These are phyloP conservation scores for Inga leiocalycina DNA, from an alignment of 306 rosid species.

Conservation along the genomic window DNA sequence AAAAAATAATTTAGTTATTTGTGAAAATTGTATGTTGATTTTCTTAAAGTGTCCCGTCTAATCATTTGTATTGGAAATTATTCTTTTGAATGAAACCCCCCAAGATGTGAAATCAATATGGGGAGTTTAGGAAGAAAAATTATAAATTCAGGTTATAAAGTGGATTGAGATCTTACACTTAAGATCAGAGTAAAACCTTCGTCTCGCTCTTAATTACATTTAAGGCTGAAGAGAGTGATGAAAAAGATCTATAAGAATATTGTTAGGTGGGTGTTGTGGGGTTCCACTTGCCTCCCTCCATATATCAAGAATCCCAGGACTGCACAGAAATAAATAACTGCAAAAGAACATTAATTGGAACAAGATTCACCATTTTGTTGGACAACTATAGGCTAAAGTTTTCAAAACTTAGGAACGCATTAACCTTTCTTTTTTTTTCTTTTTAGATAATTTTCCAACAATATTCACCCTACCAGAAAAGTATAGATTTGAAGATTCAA, in stretches of 20 bases:
- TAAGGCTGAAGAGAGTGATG: background rate
- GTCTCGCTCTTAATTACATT: too few species aligned
- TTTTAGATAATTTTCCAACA: too few species aligned
- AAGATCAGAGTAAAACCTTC: too few species aligned
- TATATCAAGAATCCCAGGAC: constrained; percentile 76
- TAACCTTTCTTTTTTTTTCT: too few species aligned
- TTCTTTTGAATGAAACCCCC: background rate
- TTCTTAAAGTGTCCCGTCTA: too few species aligned
- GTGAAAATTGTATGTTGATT: background rate
- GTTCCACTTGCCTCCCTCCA: constrained; percentile 74
- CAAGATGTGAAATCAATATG: too few species aligned
- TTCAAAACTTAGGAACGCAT: background rate
- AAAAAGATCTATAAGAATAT: background rate
- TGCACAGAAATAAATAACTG: constrained; percentile 69
- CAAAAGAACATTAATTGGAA: constrained; percentile 13
- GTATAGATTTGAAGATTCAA: background rate
- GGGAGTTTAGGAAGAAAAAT: too few species aligned
- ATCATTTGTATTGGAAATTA: too few species aligned
- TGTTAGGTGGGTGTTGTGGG: background rate
- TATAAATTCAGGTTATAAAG: too few species aligned
- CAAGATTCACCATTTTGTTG: constrained; percentile 12
- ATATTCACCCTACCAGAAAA: background rate
- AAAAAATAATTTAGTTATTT: too few species aligned
- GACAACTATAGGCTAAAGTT: background rate
- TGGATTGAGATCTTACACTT: too few species aligned